These are phyloP conservation scores for Kurtzmaniella quercitrusa DNA, from an alignment of 1,139 yeast species.

Conservation along the genomic window DNA sequence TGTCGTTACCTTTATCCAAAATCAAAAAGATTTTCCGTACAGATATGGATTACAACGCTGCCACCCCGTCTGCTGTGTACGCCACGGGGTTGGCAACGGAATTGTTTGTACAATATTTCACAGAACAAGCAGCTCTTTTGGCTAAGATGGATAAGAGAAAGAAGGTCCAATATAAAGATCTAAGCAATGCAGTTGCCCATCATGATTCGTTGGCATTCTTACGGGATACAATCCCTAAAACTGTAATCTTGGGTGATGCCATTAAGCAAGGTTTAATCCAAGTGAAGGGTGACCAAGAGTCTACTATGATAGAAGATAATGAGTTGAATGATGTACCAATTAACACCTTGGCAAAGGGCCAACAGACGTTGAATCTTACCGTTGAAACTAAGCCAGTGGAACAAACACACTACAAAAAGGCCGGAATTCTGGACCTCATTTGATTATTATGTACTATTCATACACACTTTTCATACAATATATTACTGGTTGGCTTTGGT, in stretches of 20 bases:
- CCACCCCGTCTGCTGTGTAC: constrained; percentile 76
- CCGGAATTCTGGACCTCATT: constrained; percentile 34
- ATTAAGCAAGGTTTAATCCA: constrained; percentile 45
- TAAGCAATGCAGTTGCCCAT: constrained; percentile 64
- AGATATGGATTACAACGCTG: constrained; percentile 77
- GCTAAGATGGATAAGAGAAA: constrained; percentile 70
- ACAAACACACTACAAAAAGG: constrained; percentile 20
- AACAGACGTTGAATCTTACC: constrained; percentile 27
- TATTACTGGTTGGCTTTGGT: too few relatives aligned
- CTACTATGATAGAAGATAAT: not conserved
- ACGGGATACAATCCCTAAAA: constrained; percentile 63
- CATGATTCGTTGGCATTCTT: constrained; percentile 69
- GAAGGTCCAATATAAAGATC: constrained; percentile 68
- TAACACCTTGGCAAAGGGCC: constrained; percentile 31
- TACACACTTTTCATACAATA: too few relatives aligned
- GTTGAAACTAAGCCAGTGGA: constrained; percentile 8
- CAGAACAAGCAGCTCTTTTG: constrained; percentile 71
- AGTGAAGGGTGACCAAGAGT: constrained; percentile 10
- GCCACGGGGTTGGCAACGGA: constrained; percentile 88
- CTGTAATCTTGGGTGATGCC: constrained; percentile 50
- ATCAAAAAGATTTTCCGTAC: constrained; percentile 79
- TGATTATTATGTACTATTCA: too few relatives aligned
- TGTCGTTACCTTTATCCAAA: constrained; percentile 67
- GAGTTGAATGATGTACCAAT: constrained; percentile 8
- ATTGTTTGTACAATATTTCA: constrained; percentile 70